phyloP scores from a whole-genome alignment of 1,284 basidiomycete species.

The Pseudozyma tsukubaensis region DNA sequence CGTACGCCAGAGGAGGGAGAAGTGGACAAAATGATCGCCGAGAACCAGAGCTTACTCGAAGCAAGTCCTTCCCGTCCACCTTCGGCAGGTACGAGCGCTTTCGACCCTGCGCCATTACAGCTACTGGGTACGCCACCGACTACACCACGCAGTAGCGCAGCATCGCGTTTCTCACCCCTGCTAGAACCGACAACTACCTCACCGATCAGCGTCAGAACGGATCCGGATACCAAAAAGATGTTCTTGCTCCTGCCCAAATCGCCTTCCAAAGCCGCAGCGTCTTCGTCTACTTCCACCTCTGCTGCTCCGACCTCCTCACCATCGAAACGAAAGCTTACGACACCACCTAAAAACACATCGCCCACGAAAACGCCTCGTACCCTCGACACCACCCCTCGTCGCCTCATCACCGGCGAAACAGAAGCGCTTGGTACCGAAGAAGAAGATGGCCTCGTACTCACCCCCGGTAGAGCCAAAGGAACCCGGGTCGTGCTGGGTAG shows the following conservation, averaged over 20 bases:
- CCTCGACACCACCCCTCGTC: slow-evolving; percentile 16
- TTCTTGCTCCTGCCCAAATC: slow-evolving; percentile 35
- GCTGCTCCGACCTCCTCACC: slow-evolving; percentile 13
- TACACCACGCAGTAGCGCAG: slow-evolving; percentile 11
- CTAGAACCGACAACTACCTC: slow-evolving; percentile 47
- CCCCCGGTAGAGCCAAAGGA: slow-evolving; percentile 38
- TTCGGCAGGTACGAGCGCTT: not conserved
- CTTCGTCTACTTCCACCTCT: not conserved
- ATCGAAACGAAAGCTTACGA: slow-evolving; percentile 32
- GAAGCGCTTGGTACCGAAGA: slow-evolving; percentile 30
- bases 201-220: slow-evolving; percentile 51
- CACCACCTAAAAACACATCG: slow-evolving; percentile 29
- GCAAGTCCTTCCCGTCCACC: slow-evolving; percentile 13
- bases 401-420: slow-evolving; percentile 31
- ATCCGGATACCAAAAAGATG: slow-evolving; percentile 55
- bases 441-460: slow-evolving; percentile 53
- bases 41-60: slow-evolving; percentile 15
- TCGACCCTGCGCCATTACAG: not conserved
- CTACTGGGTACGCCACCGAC: slow-evolving; percentile 44
- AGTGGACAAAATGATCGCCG: slow-evolving; percentile 44
- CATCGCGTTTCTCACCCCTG: slow-evolving; percentile 19
- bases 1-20: slow-evolving; percentile 42
- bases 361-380: slow-evolving; percentile 38
- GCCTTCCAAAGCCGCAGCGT: slow-evolving; percentile 3
- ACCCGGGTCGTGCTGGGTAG: slow-evolving; percentile 37